phyloP scores from a whole-genome alignment of 2,329 filamentous ascomycete genomes.

The Acrodontium crateriforme region DNA sequence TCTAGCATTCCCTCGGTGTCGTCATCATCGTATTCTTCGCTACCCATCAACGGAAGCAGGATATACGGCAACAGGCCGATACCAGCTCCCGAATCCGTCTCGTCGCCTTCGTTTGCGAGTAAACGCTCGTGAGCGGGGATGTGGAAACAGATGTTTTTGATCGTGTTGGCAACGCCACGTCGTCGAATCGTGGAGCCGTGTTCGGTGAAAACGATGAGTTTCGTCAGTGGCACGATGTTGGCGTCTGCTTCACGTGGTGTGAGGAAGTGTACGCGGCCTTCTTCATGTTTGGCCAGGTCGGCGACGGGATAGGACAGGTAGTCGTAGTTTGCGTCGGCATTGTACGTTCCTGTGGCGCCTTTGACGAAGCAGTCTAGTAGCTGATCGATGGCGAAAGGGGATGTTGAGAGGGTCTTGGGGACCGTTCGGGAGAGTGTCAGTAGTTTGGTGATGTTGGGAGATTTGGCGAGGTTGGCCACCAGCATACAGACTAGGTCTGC shows the following conservation, averaged over 20 bases:
- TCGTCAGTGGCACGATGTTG: conserved; percentile 70
- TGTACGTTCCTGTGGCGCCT: conserved; percentile 68
- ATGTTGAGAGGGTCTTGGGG: conserved; percentile 57
- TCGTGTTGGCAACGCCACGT: conserved; percentile 87
- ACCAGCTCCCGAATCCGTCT: conserved; percentile 37
- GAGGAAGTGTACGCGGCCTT: conserved; percentile 62
- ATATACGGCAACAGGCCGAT: conserved; percentile 81
- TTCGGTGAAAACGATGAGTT: conserved; percentile 89
- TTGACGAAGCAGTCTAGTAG: conserved; percentile 93
- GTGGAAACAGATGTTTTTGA: conserved; percentile 89
- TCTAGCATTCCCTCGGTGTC: conserved; percentile 77
- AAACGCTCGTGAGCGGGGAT: conserved; percentile 50
- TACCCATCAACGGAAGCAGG: conserved; percentile 73
- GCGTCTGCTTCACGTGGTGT: conserved; percentile 61
- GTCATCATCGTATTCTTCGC: conserved; percentile 76
- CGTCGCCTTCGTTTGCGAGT: conserved; percentile 4
- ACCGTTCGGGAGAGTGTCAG: conserved; percentile 53
- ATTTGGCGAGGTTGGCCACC: conserved; percentile 80
- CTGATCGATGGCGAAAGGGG: conserved; percentile 69
- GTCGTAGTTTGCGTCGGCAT: conserved; percentile 75
- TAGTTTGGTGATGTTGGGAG: conserved; percentile 55
- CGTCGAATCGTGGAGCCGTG: conserved; percentile 70
- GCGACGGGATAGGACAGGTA: conserved; percentile 92
- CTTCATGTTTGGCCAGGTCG: conserved; percentile 64
- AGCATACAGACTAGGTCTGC: conserved; percentile 83